phyloP scores from a whole-genome alignment of 768 basidiomycete genomes.

The Kwoniella dendrophila region DNA sequence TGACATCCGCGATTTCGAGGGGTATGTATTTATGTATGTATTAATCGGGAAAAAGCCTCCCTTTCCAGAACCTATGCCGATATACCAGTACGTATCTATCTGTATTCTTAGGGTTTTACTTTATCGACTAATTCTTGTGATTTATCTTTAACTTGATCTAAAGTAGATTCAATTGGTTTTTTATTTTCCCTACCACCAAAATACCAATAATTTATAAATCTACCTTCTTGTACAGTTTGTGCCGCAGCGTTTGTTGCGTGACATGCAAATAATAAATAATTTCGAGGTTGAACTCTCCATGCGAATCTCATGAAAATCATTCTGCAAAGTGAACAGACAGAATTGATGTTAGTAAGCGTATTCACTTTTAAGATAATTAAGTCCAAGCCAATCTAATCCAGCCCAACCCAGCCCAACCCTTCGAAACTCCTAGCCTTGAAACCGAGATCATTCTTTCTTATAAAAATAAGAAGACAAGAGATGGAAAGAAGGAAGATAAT shows the following conservation, averaged over 20 bases:
- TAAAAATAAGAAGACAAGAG: no score
- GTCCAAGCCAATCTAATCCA: no score
- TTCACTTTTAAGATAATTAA: not conserved
- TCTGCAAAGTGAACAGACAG: conserved; percentile 53
- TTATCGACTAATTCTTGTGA: conserved; percentile 34
- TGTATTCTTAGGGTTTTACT: conserved; percentile 46
- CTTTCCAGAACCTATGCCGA: no score
- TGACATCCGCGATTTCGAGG: no score
- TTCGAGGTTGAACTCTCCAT: conserved; percentile 93
- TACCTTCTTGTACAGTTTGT: conserved; percentile 76
- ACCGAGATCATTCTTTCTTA: no score
- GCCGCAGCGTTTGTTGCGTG: conserved; percentile 88
- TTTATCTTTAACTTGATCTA: conserved; percentile 26
- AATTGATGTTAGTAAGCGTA: not conserved
- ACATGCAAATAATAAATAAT: conserved; percentile 92
- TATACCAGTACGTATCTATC: no score
- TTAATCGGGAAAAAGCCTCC: no score
- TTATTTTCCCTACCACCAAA: conserved; percentile 81
- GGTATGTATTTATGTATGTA: no score
- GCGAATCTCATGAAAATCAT: conserved; percentile 88
- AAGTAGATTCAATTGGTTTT: conserved; percentile 30
- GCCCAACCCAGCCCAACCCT: no score
- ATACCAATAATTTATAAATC: conserved; percentile 90
- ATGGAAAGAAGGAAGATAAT: no score
- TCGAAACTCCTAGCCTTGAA: no score